A percentile compares a stretch with the other conserved stretches of the same genome.
These are phyloP conservation scores for Botrytis elliptica DNA, from an alignment of 2,329 filamentous ascomycete species.

Conservation along the genomic window DNA sequence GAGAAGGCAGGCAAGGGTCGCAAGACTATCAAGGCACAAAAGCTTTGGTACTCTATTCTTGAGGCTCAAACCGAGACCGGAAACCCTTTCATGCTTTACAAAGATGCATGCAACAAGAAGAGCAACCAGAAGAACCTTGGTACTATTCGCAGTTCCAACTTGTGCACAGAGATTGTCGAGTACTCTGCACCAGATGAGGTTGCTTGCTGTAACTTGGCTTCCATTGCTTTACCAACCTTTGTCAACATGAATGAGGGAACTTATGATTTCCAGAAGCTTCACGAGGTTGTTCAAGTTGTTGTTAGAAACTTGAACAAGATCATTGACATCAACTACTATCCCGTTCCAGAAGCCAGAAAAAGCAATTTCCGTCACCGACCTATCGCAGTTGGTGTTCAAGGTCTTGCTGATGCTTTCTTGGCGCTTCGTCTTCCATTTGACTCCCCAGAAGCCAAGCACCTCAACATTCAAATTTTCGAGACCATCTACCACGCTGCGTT, in stretches of 20 bases:
- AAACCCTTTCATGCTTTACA: conserved; percentile 99
- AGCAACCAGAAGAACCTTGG: conserved; percentile 99
- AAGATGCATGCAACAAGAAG: conserved; percentile 97
- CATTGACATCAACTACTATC: conserved; percentile 98
- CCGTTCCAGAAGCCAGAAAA: conserved; percentile 87
- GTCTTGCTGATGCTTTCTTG: conserved; percentile 96
- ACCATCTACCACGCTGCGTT: conserved; percentile 97
- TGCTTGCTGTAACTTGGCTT: conserved; percentile 96
- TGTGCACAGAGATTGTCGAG: conserved; percentile 98
- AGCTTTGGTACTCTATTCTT: conserved; percentile 98
- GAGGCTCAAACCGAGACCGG: conserved; percentile 99
- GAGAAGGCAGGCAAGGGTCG: conserved; percentile 85
- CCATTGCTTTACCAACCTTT: conserved; percentile 84
- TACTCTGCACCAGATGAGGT: conserved; percentile 98
- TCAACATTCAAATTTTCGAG: conserved; percentile 99
- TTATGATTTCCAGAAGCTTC: conserved; percentile 96
- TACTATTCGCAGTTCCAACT: conserved; percentile 96
- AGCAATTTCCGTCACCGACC: conserved; percentile 98
- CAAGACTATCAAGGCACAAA: conserved; percentile 92
- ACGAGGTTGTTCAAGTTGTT: conserved; percentile 89
- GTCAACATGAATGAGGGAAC: conserved; percentile 81
- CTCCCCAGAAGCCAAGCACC: conserved; percentile 85
- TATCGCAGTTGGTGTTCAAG: conserved; percentile 94
- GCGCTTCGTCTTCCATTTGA: conserved; percentile 96
- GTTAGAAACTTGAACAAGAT: conserved; percentile 97